These are phyloP conservation scores for Citrullus mucosospermus DNA, from an alignment of 306 rosid species.

Conservation along the genomic window DNA sequence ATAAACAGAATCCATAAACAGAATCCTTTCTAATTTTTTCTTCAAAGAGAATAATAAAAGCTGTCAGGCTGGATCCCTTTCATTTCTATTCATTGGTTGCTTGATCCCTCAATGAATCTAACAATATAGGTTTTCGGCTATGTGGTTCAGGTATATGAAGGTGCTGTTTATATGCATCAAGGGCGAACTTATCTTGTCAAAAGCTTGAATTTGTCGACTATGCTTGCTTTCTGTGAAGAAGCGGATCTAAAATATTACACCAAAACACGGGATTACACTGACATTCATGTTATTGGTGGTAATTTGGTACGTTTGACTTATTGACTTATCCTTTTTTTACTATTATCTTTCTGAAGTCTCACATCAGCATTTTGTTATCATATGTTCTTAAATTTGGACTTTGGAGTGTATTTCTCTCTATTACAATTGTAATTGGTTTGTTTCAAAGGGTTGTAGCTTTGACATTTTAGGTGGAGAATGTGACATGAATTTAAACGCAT, in stretches of 20 bases:
- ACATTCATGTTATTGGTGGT: slow-evolving; percentile 69
- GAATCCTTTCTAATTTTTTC: background rate
- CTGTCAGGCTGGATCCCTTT: background rate
- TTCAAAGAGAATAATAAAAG: background rate
- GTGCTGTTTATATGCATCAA: slow-evolving; percentile 83
- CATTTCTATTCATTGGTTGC: background rate
- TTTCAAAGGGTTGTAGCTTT: background rate
- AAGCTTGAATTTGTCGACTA: slow-evolving; percentile 46
- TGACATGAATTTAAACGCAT: background rate
- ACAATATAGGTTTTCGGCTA: slow-evolving; percentile 2
- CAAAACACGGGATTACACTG: slow-evolving; percentile 63
- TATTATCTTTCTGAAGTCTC: background rate
- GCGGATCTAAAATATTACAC: slow-evolving; percentile 87
- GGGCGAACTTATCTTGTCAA: slow-evolving; percentile 78
- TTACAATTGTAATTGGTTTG: background rate
- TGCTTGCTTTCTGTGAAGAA: slow-evolving; percentile 51
- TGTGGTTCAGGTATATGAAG: slow-evolving; percentile 71
- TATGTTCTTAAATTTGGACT: background rate
- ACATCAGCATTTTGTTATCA: background rate
- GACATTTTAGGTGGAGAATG: background rate
- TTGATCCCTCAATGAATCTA: background rate
- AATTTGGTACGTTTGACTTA: slow-evolving; percentile 45
- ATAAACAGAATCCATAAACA: background rate
- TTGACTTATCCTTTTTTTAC: background rate
- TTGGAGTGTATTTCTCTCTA: background rate